These are phyloP conservation scores for Talaromyces proteolyticus DNA, from an alignment of 495 filamentous ascomycete species.

Conservation along the genomic window DNA sequence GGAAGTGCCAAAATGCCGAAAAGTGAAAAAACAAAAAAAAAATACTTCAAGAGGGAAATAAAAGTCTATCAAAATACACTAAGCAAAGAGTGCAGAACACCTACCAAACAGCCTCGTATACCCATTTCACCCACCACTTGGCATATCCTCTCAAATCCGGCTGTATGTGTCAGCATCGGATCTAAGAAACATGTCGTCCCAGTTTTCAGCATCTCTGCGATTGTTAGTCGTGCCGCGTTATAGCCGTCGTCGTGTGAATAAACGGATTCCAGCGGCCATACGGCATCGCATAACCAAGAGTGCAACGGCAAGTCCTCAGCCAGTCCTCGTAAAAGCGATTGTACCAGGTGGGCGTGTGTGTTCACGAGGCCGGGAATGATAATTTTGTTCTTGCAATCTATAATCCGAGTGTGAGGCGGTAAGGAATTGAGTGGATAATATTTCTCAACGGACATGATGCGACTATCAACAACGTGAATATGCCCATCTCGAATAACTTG, in stretches of 20 bases:
- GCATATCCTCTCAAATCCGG: slow-evolving; percentile 40
- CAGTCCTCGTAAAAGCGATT: slow-evolving; percentile 41
- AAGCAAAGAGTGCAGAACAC: too few species aligned
- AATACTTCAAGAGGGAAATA: too few species aligned
- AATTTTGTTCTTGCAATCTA: slow-evolving; percentile 32
- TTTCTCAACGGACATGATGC: slow-evolving; percentile 39
- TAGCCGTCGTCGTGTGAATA: slow-evolving; percentile 40
- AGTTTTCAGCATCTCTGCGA: slow-evolving; percentile 44
- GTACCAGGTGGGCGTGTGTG: slow-evolving; percentile 44
- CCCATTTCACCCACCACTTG: slow-evolving; percentile 41
- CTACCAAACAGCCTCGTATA: slow-evolving; percentile 40
- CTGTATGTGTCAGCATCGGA: slow-evolving; percentile 43
- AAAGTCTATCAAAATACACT: too few species aligned
- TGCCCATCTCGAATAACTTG: slow-evolving; percentile 41
- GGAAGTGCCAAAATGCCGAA: too few species aligned
- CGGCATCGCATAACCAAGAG: slow-evolving; percentile 40
- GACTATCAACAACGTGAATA: slow-evolving; percentile 26
- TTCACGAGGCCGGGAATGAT: slow-evolving; percentile 43
- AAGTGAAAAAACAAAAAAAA: too few species aligned
- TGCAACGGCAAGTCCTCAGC: slow-evolving; percentile 41
- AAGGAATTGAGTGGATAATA: slow-evolving; percentile 11
- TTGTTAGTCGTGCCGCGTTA: slow-evolving; percentile 38
- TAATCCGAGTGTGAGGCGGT: neutral
- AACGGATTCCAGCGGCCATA: slow-evolving; percentile 43
- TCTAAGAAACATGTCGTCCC: slow-evolving; percentile 48